Evolutionary conservation across 352 stramenopile genomes (phyloP).

Genomic region (Phytophthora meadii): DNA sequence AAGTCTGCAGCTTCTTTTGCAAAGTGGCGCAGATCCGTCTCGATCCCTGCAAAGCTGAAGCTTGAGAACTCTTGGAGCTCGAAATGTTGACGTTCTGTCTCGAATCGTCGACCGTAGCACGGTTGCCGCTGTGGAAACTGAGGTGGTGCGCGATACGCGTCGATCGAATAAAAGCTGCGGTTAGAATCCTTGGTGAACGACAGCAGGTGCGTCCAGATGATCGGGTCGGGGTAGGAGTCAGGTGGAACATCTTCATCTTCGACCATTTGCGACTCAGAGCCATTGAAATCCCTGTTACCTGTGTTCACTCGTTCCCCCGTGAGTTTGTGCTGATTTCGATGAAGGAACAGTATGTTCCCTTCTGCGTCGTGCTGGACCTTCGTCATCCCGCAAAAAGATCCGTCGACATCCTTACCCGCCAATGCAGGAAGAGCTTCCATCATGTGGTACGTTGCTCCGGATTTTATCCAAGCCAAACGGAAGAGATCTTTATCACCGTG

Average conservation of each 20-base stretch:
- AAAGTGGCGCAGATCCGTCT: slow-evolving; percentile 29
- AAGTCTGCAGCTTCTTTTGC: slow-evolving; percentile 20
- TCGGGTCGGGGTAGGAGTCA: slow-evolving; percentile 7
- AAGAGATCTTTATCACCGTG: neutral
- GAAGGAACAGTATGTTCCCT: neutral
- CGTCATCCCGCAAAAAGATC: neutral
- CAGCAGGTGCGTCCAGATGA: slow-evolving; percentile 45
- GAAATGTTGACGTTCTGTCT: slow-evolving; percentile 28
- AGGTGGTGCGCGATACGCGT: neutral
- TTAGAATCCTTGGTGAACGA: slow-evolving; percentile 19
- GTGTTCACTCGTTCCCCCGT: neutral
- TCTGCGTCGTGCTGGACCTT: neutral
- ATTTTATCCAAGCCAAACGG: neutral
- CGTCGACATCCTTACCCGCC: too few relatives aligned
- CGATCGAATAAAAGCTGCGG: slow-evolving; percentile 1
- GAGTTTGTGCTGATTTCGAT: neutral
- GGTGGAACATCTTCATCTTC: neutral
- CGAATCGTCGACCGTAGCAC: slow-evolving; percentile 48
- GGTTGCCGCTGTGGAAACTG: neutral
- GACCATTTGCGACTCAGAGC: too few relatives aligned
- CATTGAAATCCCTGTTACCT: neutral
- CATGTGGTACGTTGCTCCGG: neutral
- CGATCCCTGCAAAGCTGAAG: slow-evolving; percentile 29
- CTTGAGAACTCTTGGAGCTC: slow-evolving; percentile 22
- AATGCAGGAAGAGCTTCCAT: neutral